These are phyloP conservation scores for Penicillium brevicompactum DNA, from an alignment of 2,329 filamentous ascomycete species.

Conservation along the genomic window DNA sequence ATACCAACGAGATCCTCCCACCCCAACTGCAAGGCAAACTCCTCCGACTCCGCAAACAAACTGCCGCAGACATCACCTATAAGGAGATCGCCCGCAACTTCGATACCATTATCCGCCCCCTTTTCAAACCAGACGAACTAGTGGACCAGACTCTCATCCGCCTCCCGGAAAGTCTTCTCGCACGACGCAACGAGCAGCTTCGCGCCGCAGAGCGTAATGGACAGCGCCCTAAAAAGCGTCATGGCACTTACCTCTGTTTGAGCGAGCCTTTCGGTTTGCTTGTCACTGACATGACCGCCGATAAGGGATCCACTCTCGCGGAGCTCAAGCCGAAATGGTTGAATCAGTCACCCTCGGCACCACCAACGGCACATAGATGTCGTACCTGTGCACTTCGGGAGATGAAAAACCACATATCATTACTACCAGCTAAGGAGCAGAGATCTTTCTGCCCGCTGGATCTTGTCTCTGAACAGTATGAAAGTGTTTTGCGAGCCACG, in stretches of 20 bases:
- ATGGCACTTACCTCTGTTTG: conserved; percentile 54
- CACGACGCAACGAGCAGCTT: conserved; percentile 58
- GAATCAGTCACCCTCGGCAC: conserved; percentile 72
- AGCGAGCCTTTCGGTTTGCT: conserved; percentile 66
- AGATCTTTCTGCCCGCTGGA: conserved; percentile 66
- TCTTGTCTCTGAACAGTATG: conserved; percentile 54
- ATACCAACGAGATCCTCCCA: conserved; percentile 19
- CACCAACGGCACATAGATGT: conserved; percentile 63
- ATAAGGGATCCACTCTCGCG: conserved; percentile 48
- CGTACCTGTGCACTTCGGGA: conserved; percentile 70
- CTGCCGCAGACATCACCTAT: conserved; percentile 55
- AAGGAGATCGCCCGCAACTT: conserved; percentile 46
- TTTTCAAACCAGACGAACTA: conserved; percentile 59
- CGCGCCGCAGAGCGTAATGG: conserved; percentile 48
- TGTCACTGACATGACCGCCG: conserved; percentile 71
- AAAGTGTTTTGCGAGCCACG: conserved; percentile 50
- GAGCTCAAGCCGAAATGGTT: conserved; percentile 90
- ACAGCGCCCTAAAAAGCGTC: conserved; percentile 52
- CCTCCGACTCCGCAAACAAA: conserved; percentile 64
- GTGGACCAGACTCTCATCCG: conserved; percentile 59
- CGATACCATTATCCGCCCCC: conserved; percentile 50
- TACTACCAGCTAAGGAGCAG: conserved; percentile 30
- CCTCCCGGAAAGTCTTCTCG: conserved; percentile 48
- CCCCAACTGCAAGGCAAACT: conserved; percentile 49
- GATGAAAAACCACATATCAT: conserved; percentile 47